Evolutionary conservation across 2,329 filamentous ascomycete species (phyloP), one percentile per base, ranked within the genome.

Genomic region (Keithomyces neogunnii): DNA sequence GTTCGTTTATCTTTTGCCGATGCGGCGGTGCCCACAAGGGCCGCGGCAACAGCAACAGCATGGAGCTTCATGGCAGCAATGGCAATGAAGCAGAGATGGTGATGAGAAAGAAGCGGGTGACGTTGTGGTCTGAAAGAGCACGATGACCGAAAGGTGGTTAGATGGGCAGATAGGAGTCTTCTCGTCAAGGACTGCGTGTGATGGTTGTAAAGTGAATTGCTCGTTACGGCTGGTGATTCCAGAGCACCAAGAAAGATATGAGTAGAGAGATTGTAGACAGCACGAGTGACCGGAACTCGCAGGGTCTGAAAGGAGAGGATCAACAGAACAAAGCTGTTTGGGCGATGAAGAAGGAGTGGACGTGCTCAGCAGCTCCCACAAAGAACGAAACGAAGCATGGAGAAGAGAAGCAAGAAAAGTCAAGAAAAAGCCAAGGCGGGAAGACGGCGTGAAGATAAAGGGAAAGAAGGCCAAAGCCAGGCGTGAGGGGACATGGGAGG

Each of bases 1-100:
- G 81, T 81, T 51, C 77, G 72, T 47, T 51, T 32, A 28, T 68
- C 62, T 59, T 76, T 74, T 57, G 69, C 69, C 62, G 72, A 62
- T 54, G 59, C 46, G 50, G 56, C 69, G 35, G 68, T 64, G 54
- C 69, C 63, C 47, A 67, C 64, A 36, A 72, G 55, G 55, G 72
- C 72, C 55, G 71, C 65, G 43, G 71, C 51, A 48, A 63, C 62
- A 47, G 63, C 53, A 39, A 58, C 55, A 44, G 60, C 54, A 48
- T 59, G 54, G 52, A 64, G 58, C 61, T 70, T 72, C 70, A 73
- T 73, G 47, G 33, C 56, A 58, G 38, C 38, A n/a, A 33, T 29
- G 36, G 39, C 5, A 7, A 49, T 51, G 49, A 26, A 39, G 36
- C 4, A 39, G 36, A 7, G 5, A 13, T 13, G 36, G 5, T 39